These are phyloP conservation scores for Elongisporangium anandrum DNA, from an alignment of 352 stramenopile species.

Conservation along the genomic window DNA sequence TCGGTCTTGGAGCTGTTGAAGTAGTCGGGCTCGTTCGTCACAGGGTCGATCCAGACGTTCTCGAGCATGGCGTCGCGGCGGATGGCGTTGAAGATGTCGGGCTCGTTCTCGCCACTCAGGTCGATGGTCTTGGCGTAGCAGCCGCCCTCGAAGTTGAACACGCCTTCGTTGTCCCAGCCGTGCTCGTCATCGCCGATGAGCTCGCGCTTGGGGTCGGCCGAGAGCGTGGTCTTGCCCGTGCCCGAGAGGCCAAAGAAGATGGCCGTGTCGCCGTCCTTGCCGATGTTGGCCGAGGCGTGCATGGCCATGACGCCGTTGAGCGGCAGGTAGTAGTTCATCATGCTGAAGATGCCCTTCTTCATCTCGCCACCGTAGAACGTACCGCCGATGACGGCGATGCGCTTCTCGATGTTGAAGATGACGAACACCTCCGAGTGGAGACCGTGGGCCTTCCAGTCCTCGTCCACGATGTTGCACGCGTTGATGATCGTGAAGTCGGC, in stretches of 20 bases:
- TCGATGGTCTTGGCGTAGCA: conserved; percentile 98
- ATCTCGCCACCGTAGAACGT: conserved; percentile 68
- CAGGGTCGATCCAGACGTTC: conserved; percentile 46
- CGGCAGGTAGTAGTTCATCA: conserved; percentile 69
- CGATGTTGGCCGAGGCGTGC: conserved; percentile 61
- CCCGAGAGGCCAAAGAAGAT: conserved; percentile 67
- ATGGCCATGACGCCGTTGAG: conserved; percentile 60
- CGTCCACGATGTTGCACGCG: conserved; percentile 53
- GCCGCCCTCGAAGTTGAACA: conserved; percentile 98
- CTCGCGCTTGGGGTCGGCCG: conserved; percentile 79
- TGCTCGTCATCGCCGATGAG: conserved; percentile 94
- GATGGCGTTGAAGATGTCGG: conserved; percentile 90
- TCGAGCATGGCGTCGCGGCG: conserved; percentile 44
- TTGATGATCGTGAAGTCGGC: conserved; percentile 70
- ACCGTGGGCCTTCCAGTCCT: conserved; percentile 47
- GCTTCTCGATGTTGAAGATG: conserved; percentile 70
- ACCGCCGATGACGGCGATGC: conserved; percentile 50
- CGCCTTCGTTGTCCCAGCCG: conserved; percentile 67
- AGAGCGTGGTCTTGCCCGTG: conserved; percentile 91
- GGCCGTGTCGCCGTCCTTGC: conserved; percentile 33
- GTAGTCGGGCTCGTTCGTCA: conserved; percentile 43
- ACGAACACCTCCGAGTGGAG: conserved; percentile 62
- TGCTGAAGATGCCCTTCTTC: conserved; percentile 72
- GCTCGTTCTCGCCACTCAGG: conserved; percentile 90
- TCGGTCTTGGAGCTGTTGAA: conserved; percentile 57